These are phyloP conservation scores for Nicotiana tabacum DNA, from an alignment of 257 asterid species.

Conservation along the genomic window DNA sequence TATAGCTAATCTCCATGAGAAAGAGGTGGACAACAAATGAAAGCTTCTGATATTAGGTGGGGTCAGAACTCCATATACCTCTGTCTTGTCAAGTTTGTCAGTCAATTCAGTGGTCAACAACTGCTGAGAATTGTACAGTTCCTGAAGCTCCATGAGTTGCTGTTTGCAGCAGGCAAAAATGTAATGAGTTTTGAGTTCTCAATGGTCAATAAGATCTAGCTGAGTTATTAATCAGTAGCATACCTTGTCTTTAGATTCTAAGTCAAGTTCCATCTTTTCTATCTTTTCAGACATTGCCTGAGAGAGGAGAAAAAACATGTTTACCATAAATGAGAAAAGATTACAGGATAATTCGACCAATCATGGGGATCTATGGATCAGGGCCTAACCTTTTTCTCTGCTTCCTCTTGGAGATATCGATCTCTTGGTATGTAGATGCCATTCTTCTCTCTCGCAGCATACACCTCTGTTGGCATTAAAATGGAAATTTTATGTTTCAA, in stretches of 20 bases:
- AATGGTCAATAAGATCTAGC: neutral
- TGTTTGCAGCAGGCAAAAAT: conserved; percentile 30
- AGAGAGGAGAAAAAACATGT: conserved; percentile 7
- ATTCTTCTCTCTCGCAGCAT: conserved; percentile 98
- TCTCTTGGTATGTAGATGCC: conserved; percentile 96
- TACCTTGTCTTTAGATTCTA: conserved; percentile 95
- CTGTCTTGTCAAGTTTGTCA: conserved; percentile 79
- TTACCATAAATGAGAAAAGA: conserved; percentile 8
- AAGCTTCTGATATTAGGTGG: neutral
- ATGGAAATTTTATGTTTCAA: conserved; percentile 3
- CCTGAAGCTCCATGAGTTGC: conserved; percentile 90
- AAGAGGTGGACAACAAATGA: neutral
- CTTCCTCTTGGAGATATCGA: conserved; percentile 95
- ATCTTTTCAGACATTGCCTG: conserved; percentile 97
- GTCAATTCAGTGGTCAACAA: conserved; percentile 63
- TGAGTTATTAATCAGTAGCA: conserved; percentile 5
- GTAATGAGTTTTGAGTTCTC: neutral
- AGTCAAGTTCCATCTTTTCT: conserved; percentile 89
- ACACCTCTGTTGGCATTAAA: conserved; percentile 61
- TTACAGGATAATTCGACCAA: conserved; percentile 7
- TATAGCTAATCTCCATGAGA: conserved; percentile 23
- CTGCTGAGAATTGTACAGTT: conserved; percentile 71
- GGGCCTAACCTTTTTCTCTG: conserved; percentile 81
- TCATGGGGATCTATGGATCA: conserved; percentile 7
- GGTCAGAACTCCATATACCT: conserved; percentile 29